These are phyloP conservation scores for Parastagonospora nodorum DNA, from an alignment of 2,329 filamentous ascomycete species.

Conservation along the genomic window DNA sequence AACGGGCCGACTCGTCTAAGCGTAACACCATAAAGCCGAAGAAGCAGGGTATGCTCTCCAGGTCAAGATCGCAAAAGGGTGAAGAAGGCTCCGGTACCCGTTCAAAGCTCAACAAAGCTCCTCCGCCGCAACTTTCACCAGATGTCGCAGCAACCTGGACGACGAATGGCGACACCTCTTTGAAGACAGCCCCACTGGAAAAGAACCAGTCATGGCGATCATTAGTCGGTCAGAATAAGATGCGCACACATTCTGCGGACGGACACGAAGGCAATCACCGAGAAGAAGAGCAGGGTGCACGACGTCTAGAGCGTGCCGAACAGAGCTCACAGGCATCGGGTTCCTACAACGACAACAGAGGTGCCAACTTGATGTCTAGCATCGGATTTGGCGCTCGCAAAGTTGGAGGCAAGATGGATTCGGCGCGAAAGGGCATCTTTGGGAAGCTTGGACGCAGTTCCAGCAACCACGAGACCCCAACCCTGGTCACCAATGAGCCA, in stretches of 20 bases:
- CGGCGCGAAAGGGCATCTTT: conserved; percentile 81
- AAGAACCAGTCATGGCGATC: conserved; percentile 71
- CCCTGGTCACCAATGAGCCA: conserved; percentile 72
- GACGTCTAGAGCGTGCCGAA: conserved; percentile 35
- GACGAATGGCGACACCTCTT: conserved; percentile 48
- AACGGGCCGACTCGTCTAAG: conserved; percentile 29
- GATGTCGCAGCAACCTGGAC: conserved; percentile 36
- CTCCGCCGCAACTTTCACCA: conserved; percentile 36
- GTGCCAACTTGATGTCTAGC: conserved; percentile 71
- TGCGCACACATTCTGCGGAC: conserved; percentile 76
- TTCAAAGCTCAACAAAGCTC: conserved; percentile 41
- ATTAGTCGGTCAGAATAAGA: conserved; percentile 64
- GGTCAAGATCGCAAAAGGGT: conserved; percentile 52
- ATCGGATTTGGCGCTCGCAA: conserved; percentile 74
- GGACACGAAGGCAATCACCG: conserved; percentile 52
- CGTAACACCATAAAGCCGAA: conserved; percentile 33
- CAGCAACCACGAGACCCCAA: conserved; percentile 71
- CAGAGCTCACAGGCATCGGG: conserved; percentile 48
- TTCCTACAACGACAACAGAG: conserved; percentile 64
- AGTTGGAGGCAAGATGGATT: conserved; percentile 71
- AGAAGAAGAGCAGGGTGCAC: conserved; percentile 32
- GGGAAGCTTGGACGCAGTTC: conserved; percentile 74
- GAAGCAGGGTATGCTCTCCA: conserved; percentile 45
- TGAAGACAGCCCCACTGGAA: conserved; percentile 68
- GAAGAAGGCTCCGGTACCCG: conserved; percentile 41